A percentile compares a stretch with the other conserved stretches of the same genome.
Conservation (phyloP, 73 alveolate genomes). For the Paramecium tetraurelia region DNA sequence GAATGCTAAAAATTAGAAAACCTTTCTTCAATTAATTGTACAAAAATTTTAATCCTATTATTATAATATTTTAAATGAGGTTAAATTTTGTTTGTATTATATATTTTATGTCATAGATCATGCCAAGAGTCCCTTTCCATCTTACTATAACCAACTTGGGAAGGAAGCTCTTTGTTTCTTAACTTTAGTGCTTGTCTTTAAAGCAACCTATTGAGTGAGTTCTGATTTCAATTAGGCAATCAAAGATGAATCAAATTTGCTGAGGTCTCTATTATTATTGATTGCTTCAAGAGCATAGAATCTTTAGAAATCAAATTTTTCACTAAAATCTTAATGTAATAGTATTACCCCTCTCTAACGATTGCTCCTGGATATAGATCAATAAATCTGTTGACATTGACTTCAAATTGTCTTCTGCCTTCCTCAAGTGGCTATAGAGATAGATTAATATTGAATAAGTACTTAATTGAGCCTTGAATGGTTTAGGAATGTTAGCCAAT, state of each 20-base stretch:
- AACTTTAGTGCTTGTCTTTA: slow-evolving; percentile 15
- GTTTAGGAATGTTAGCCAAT: not conserved
- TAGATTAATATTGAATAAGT: not conserved
- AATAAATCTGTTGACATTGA: slow-evolving; percentile 44
- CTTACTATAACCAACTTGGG: slow-evolving; percentile 34
- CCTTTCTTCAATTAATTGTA: not conserved
- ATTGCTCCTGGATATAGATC: slow-evolving; percentile 47
- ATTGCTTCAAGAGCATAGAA: slow-evolving; percentile 60
- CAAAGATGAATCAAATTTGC: slow-evolving; percentile 46
- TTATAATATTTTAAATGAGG: not conserved
- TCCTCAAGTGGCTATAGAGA: not conserved
- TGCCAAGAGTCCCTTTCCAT: not conserved
- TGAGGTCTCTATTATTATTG: slow-evolving; percentile 32
- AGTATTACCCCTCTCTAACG: slow-evolving; percentile 27
- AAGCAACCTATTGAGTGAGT: not conserved
- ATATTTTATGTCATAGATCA: not conserved
- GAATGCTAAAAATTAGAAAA: not conserved
- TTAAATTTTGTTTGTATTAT: not conserved
- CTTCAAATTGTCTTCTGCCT: slow-evolving; percentile 57
- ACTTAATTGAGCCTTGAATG: slow-evolving; percentile 38
- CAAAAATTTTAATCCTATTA: not conserved
- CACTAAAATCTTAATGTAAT: not conserved
- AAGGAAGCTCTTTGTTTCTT: slow-evolving; percentile 14
- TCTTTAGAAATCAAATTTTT: slow-evolving; percentile 49
- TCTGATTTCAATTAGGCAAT: slow-evolving; percentile 21